Evolutionary conservation across 495 filamentous ascomycete genomes (phyloP).

Genomic region (Pseudotulostoma volvatum): DNA sequence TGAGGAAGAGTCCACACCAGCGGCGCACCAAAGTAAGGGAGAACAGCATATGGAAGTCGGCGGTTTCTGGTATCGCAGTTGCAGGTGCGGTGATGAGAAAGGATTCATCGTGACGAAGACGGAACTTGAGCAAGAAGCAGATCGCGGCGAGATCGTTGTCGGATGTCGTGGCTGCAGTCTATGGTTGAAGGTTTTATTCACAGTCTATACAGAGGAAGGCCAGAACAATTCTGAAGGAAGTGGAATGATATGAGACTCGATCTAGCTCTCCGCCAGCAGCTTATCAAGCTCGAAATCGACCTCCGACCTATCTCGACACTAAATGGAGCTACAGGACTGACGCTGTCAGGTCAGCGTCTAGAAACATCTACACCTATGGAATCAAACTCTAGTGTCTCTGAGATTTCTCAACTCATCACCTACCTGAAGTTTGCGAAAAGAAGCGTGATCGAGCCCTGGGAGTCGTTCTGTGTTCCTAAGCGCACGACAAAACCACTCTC

Average conservation of each 20-base stretch:
- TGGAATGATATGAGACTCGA: constrained; percentile 1
- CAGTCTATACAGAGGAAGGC: constrained; percentile 32
- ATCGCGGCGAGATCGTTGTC: constrained; percentile 54
- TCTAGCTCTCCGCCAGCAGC: no score
- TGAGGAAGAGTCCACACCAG: constrained; percentile 21
- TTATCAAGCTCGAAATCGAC: no score
- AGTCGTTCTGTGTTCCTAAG: no score
- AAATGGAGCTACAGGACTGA: no score
- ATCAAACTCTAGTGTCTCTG: no score
- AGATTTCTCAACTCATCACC: no score
- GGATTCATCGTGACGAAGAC: constrained; percentile 54
- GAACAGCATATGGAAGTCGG: constrained; percentile 3
- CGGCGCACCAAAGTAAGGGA: constrained; percentile 10
- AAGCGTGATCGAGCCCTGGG: no score
- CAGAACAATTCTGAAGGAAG: constrained; percentile 1
- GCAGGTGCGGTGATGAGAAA: constrained; percentile 64
- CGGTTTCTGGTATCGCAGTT: constrained; percentile 45
- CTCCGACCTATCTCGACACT: no score
- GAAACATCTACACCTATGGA: no score
- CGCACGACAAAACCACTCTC: no score
- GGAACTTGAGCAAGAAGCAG: constrained; percentile 48
- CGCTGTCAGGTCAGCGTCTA: no score
- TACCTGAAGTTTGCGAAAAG: no score
- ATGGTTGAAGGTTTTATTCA: constrained; percentile 62
- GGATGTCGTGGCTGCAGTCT: constrained; percentile 72